Evolutionary conservation across 768 basidiomycete genomes (phyloP).

Genomic region (Dacryopinax spathularia): DNA sequence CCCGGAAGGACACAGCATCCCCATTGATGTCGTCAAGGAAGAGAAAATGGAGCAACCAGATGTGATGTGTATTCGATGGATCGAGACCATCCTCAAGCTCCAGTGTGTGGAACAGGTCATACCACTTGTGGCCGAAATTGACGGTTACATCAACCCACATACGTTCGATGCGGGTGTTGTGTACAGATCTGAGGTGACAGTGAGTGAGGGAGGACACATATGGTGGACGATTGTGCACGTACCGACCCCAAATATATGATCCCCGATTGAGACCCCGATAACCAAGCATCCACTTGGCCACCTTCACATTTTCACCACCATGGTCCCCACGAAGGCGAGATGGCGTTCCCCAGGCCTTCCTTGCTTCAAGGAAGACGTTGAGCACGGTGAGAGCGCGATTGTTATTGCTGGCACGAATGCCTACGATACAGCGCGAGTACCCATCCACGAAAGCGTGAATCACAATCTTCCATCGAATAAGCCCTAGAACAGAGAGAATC

Average conservation of each 20-base stretch:
- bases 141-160: slow-evolving; percentile 12
- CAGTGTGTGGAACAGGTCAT: slow-evolving; percentile 12
- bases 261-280: slow-evolving; percentile 7
- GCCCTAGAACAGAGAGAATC: slow-evolving; percentile 13
- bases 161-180: slow-evolving; percentile 14
- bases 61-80: slow-evolving; percentile 8
- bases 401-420: slow-evolving; percentile 26
- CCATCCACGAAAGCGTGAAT: slow-evolving; percentile 30
- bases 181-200: slow-evolving; percentile 10
- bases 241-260: slow-evolving; percentile 18
- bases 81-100: slow-evolving; percentile 10
- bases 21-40: slow-evolving; percentile 13
- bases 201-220: background rate
- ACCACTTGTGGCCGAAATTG: slow-evolving; percentile 13
- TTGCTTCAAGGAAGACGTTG: slow-evolving; percentile 13
- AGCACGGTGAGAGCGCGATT: slow-evolving; percentile 29
- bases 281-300: background rate
- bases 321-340: background rate
- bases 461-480: slow-evolving; percentile 26
- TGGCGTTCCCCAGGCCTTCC: slow-evolving; percentile 21
- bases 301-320: background rate
- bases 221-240: too few species aligned
- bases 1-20: slow-evolving; percentile 12
- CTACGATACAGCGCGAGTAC: slow-evolving; percentile 21
- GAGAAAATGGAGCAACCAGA: slow-evolving; percentile 16